These are phyloP conservation scores for Xylaria sp. DNA, from an alignment of 2,329 filamentous ascomycete genomes.

Conservation along the genomic window DNA sequence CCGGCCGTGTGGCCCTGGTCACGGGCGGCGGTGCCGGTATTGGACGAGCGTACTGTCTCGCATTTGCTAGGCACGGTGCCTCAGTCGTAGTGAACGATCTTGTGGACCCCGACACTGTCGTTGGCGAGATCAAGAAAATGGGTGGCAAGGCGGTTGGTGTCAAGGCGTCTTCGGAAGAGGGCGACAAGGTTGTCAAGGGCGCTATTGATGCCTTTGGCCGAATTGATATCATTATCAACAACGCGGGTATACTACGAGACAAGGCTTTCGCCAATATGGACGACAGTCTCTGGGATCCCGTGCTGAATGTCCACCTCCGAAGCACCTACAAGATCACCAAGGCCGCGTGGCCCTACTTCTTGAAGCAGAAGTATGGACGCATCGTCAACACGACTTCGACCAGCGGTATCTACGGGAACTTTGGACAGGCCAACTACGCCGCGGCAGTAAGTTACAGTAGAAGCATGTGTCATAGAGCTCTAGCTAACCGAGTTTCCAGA, in stretches of 20 bases:
- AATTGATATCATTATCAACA: slow-evolving; percentile 95
- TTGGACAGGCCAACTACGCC: slow-evolving; percentile 97
- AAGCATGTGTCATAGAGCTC: slow-evolving; percentile 5
- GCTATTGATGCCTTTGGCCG: slow-evolving; percentile 93
- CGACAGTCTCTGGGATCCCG: slow-evolving; percentile 88
- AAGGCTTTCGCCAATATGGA: slow-evolving; percentile 99
- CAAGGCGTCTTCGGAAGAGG: slow-evolving; percentile 92
- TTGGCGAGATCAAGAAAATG: slow-evolving; percentile 86
- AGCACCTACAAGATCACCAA: slow-evolving; percentile 97
- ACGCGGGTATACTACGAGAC: slow-evolving; percentile 95
- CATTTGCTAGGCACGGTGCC: slow-evolving; percentile 83
- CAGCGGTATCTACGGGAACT: slow-evolving; percentile 98
- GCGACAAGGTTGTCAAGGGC: slow-evolving; percentile 85
- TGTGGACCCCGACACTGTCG: slow-evolving; percentile 86
- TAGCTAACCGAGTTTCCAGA: slow-evolving; percentile 50
- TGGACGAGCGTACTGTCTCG: slow-evolving; percentile 85
- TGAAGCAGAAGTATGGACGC: slow-evolving; percentile 98
- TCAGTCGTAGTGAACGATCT: slow-evolving; percentile 94
- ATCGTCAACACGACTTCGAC: slow-evolving; percentile 97
- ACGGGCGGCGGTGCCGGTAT: slow-evolving; percentile 91
- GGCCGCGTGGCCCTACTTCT: slow-evolving; percentile 95
- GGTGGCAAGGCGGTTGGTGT: slow-evolving; percentile 91
- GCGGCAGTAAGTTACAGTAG: slow-evolving; percentile 66
- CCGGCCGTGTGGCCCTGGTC: slow-evolving; percentile 81
- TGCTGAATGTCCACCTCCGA: slow-evolving; percentile 88